Base-by-base conservation (phyloP, 257 asterid genomes). In the Rehmannia glutinosa region DNA sequence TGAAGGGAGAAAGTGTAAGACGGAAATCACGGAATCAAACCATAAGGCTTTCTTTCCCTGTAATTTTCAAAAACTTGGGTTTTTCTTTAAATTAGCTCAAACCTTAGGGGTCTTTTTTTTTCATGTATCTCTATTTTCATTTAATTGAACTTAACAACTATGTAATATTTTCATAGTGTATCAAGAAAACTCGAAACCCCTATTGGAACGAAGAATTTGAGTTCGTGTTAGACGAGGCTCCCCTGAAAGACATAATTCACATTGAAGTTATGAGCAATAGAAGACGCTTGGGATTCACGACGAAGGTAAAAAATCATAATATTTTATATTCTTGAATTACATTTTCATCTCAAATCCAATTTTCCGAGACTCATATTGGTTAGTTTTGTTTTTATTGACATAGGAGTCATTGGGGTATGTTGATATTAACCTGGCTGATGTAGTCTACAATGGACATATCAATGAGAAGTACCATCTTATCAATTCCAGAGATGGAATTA, bases 181-280 rank as follows among this genome's bases (percentile, higher is more conserved):
- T 86, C 32, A 85, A 71, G 82, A 85, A 81, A 73, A 77, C 81
- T 33, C 81, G 94, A 38, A 62, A 85, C 69, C 98, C 98, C 6
- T 33, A 35, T 17, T 92, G 98, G 98, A 85, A 87, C 30, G 98
- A 92, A 42, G 93, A 85, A 11, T 89, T 89, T 61, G 80, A 92
- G 75, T 92, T 89, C 71, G 72, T 85, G 42, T 53, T 89, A 27
- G 98, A 87, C 55, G 94, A 89, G 47, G 78, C 94, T 64, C 98
- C 98, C 4, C n/a, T 80, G 25, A 80, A 78, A 62, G 98, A 89
- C 25, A 36, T 41, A 3, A 77, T 92, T 33, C 90, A 80, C 64
- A 47, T 92, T 17, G 90, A 82, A 55, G 88, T 92, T 46, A 67
- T 70, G 80, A 89, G 89, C 82, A 83, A 72, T 77, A 74, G 80